Evolutionary conservation across 345 rosid genomes (phyloP).

Genomic region (Gossypium rotundifolium): DNA sequence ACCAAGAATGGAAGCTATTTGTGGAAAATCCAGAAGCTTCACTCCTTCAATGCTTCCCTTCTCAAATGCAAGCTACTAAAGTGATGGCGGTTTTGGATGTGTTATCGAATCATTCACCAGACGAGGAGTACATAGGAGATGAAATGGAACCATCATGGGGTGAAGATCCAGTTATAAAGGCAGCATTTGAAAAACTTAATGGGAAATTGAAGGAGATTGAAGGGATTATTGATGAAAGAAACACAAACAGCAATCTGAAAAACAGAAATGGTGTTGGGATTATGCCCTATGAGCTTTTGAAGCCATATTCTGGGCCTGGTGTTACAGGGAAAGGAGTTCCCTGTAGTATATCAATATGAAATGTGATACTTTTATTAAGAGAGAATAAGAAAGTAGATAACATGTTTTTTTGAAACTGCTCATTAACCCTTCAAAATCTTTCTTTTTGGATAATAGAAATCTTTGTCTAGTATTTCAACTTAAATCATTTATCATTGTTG

Average conservation of each 20-base stretch:
- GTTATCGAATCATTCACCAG: constrained; percentile 38
- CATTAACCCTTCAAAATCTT: no score
- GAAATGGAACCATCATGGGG: constrained; percentile 28
- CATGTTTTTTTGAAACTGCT: no score
- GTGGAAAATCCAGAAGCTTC: constrained; percentile 25
- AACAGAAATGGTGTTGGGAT: constrained; percentile 42
- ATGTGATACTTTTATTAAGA: background rate
- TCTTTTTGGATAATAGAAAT: no score
- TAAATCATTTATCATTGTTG: no score
- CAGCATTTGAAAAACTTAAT: constrained; percentile 32
- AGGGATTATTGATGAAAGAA: constrained; percentile 30
- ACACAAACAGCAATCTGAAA: constrained; percentile 16
- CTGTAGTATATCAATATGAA: constrained; percentile 31
- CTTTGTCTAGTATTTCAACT: no score
- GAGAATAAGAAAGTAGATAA: no score
- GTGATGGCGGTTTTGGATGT: constrained; percentile 38
- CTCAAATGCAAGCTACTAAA: constrained; percentile 41
- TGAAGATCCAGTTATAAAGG: constrained; percentile 20
- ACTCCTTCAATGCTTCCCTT: constrained; percentile 34
- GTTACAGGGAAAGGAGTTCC: constrained; percentile 52
- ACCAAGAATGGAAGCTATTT: constrained; percentile 32
- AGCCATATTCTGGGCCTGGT: constrained; percentile 39
- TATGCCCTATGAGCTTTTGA: constrained; percentile 36
- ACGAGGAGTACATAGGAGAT: constrained; percentile 48
- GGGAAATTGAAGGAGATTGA: constrained; percentile 33